Conservation (phyloP, 768 basidiomycete genomes). For the Russula lepida region DNA sequence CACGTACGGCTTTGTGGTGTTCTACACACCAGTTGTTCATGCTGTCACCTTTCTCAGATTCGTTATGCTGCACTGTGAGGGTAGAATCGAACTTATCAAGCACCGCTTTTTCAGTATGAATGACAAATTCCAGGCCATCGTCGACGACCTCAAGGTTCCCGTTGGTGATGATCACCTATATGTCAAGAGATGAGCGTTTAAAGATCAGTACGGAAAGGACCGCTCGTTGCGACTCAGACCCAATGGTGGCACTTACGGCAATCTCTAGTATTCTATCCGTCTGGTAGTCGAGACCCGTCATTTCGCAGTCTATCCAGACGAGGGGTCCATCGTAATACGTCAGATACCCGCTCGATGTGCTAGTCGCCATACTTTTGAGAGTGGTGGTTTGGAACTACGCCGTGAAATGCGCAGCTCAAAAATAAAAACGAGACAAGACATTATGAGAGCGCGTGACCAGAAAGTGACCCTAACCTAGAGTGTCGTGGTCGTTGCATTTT, state of each 20-base stretch:
- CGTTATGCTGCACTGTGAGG: not conserved
- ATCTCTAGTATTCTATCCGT: constrained; percentile 75
- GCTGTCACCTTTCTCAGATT: constrained; percentile 31
- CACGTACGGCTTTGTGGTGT: constrained; percentile 65
- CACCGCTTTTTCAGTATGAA: constrained; percentile 57
- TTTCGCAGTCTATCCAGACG: constrained; percentile 85
- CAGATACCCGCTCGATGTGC: not conserved
- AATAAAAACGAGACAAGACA: no score
- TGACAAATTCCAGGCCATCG: constrained; percentile 68
- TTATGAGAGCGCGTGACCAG: not conserved
- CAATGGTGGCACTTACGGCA: constrained; percentile 39
- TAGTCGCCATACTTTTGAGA: constrained; percentile 2
- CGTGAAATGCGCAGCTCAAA: not conserved
- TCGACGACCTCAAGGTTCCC: constrained; percentile 77
- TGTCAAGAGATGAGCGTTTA: not conserved
- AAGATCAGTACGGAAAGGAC: not conserved
- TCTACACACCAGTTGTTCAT: constrained; percentile 86
- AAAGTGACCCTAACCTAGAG: constrained; percentile 7
- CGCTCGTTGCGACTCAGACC: not conserved
- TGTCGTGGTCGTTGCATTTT: not conserved
- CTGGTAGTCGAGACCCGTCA: constrained; percentile 65
- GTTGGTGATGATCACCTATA: constrained; percentile 78
- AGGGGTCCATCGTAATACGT: constrained; percentile 51
- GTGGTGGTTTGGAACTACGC: not conserved
- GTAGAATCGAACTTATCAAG: constrained; percentile 51